Evolutionary conservation across 441 rosid species (phyloP).

Genomic region (Populus hybrid): DNA sequence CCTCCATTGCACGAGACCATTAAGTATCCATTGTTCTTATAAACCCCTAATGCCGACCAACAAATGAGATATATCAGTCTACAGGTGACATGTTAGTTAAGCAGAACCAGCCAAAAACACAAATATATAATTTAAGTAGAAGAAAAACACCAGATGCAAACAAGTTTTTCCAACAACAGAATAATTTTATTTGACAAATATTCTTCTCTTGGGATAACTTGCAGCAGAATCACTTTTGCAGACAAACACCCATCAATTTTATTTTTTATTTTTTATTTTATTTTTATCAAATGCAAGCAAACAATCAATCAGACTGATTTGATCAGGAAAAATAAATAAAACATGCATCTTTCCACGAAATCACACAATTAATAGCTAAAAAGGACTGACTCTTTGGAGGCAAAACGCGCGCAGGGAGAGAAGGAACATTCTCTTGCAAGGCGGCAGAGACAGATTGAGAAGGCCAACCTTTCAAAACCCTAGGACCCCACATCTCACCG

Average conservation of each 20-base stretch:
- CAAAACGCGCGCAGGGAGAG: slow-evolving; percentile 44
- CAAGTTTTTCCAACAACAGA: not conserved
- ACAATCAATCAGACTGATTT: not conserved
- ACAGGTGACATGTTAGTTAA: not conserved
- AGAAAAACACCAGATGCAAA: not conserved
- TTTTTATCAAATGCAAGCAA: not conserved
- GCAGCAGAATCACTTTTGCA: not conserved
- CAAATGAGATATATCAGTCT: not conserved
- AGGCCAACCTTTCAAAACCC: slow-evolving; percentile 78
- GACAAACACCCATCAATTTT: not conserved
- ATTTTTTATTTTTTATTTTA: not conserved
- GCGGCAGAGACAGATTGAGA: slow-evolving; percentile 43
- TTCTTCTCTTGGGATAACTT: not conserved
- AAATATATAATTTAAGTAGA: not conserved
- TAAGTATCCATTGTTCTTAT: slow-evolving; percentile 94
- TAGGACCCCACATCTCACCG: slow-evolving; percentile 89
- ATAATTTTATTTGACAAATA: not conserved
- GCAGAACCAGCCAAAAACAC: not conserved
- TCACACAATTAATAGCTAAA: not conserved
- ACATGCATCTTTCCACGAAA: not conserved
- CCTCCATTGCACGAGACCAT: slow-evolving; percentile 99
- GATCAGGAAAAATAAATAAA: not conserved
- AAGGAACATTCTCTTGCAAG: slow-evolving; percentile 35
- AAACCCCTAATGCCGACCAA: slow-evolving; percentile 54
- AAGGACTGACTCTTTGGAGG: slow-evolving; percentile 76